Evolutionary conservation across 192 early-diverging fungal species (phyloP).

Genomic region (Obelidium mucronatum): DNA sequence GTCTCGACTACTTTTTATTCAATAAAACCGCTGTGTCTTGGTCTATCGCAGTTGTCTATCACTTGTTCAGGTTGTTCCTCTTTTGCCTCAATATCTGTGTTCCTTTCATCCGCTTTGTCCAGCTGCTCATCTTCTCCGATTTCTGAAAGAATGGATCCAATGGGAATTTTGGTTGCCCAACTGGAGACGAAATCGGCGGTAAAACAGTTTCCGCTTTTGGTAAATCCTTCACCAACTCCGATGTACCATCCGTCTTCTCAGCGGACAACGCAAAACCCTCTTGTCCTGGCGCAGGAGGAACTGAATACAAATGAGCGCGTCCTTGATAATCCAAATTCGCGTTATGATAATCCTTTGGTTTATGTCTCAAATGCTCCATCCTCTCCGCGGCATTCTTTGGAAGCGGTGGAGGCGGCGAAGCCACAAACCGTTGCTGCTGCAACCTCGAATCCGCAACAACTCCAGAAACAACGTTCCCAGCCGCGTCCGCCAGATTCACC

Average conservation of each 20-base stretch:
- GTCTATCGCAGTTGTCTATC: no score
- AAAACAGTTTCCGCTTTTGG: background rate
- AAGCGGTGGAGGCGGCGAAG: background rate
- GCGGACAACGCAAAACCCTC: background rate
- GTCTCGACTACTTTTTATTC: no score
- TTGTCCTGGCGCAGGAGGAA: conserved; percentile 7
- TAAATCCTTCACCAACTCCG: conserved; percentile 3
- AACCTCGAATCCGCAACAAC: conserved; percentile 16
- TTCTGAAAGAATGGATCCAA: conserved; percentile 15
- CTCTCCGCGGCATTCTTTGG: background rate
- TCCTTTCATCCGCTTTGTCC: conserved; percentile 41
- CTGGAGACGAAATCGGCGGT: conserved; percentile 19
- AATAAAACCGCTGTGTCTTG: no score
- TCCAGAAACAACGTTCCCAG: background rate
- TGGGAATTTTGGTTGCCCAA: background rate
- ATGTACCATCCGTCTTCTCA: background rate
- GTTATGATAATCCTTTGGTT: conserved; percentile 29
- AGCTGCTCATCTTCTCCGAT: conserved; percentile 28
- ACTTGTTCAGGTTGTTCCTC: conserved; percentile 39
- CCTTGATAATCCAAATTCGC: conserved; percentile 32
- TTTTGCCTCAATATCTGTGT: conserved; percentile 47
- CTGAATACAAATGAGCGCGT: conserved; percentile 31
- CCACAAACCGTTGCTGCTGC: background rate
- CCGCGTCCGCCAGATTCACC: background rate
- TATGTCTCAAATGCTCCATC: conserved; percentile 1